A percentile compares a stretch with the other conserved stretches of the same genome.
Evolutionary conservation across 1,284 basidiomycete species (phyloP).

Genomic region (Ceratorhiza oryzae-sativae): DNA sequence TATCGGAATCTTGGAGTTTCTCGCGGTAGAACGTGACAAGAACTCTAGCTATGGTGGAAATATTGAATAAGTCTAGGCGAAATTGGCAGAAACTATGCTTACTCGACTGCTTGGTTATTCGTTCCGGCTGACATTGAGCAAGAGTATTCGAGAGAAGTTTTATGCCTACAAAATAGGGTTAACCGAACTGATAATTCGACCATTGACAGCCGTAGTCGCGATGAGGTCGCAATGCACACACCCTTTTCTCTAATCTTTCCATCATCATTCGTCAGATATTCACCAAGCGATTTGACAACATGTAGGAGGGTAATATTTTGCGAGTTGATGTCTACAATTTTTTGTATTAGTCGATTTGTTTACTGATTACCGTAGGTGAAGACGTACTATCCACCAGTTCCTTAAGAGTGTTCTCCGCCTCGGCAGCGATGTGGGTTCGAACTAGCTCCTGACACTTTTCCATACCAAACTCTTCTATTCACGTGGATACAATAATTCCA

Average conservation of each 20-base stretch:
- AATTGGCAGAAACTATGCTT: slow-evolving; percentile 47
- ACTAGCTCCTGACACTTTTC: slow-evolving; percentile 62
- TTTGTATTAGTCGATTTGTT: too few species aligned
- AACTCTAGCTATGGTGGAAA: slow-evolving; percentile 67
- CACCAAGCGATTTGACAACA: slow-evolving; percentile 86
- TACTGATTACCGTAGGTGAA: too few species aligned
- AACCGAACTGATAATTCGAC: not conserved
- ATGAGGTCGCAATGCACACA: slow-evolving; percentile 49
- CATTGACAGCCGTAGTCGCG: not conserved
- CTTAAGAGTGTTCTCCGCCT: slow-evolving; percentile 66
- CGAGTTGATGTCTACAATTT: slow-evolving; percentile 74
- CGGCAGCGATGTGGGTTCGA: slow-evolving; percentile 74
- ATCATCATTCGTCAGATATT: slow-evolving; percentile 87
- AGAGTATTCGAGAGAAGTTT: slow-evolving; percentile 75
- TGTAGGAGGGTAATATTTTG: slow-evolving; percentile 72
- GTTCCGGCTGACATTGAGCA: slow-evolving; percentile 63
- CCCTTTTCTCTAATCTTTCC: slow-evolving; percentile 82
- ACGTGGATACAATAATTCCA: not conserved
- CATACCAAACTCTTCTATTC: slow-evolving; percentile 44
- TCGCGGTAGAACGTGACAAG: slow-evolving; percentile 83
- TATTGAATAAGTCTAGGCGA: not conserved
- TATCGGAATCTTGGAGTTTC: slow-evolving; percentile 86
- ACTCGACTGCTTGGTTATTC: slow-evolving; percentile 85
- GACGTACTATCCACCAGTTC: slow-evolving; percentile 64
- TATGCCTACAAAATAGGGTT: slow-evolving; percentile 62